Conservation (phyloP, 225 moss, liverwort and hornwort genomes). For the Rhytidiadelphus loreus region DNA sequence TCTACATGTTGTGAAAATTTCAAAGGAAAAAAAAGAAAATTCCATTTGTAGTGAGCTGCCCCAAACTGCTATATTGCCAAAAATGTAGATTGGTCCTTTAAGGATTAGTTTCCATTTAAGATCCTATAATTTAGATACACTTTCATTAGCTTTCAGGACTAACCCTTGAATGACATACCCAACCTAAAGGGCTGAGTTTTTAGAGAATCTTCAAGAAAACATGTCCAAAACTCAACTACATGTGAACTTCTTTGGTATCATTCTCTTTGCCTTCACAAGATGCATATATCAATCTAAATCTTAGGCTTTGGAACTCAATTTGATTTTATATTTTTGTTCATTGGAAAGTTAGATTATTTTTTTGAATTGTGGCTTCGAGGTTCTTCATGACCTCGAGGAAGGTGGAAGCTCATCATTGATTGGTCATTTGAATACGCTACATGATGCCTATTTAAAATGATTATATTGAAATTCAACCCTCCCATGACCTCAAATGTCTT, state of each 20-base stretch:
- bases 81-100: too few relatives aligned
- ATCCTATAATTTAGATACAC: too few relatives aligned
- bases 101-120: too few relatives aligned
- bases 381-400: fast-evolving
- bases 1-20: too few relatives aligned
- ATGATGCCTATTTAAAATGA: not conserved
- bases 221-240: not conserved
- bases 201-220: not conserved
- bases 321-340: not conserved
- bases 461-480: not conserved
- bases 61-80: too few relatives aligned
- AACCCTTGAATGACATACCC: fast-evolving
- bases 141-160: fast-evolving
- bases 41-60: too few relatives aligned
- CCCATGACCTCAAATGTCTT: fast-evolving
- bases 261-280: not conserved
- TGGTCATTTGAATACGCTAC: not conserved
- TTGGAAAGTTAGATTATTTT: too few relatives aligned
- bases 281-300: not conserved
- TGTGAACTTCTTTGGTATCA: not conserved
- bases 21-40: too few relatives aligned
- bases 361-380: not conserved
- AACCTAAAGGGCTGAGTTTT: fast-evolving
- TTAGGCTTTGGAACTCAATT: not conserved
- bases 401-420: not conserved